Evolutionary conservation across 345 rosid genomes (phyloP).

Genomic region (Camelina hispida): DNA sequence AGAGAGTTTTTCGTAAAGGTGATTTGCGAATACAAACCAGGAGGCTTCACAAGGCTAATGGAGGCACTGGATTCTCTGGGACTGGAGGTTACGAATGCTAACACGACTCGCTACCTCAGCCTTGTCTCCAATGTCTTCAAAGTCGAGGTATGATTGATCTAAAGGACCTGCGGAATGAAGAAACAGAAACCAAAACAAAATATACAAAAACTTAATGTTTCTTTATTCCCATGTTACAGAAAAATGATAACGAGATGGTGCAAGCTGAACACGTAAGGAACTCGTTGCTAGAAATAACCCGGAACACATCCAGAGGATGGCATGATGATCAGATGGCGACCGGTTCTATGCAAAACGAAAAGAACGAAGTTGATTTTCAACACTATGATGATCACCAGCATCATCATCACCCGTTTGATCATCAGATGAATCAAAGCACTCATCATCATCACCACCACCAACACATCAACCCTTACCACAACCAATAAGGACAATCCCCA

Average conservation of each 20-base stretch:
- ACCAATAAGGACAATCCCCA: constrained; percentile 34
- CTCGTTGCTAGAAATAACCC: constrained; percentile 72
- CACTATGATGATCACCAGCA: constrained; percentile 48
- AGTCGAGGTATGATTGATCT: constrained; percentile 68
- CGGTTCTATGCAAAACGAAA: constrained; percentile 47
- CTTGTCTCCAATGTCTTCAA: constrained; percentile 89
- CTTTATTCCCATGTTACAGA: constrained; percentile 50
- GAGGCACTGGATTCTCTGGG: constrained; percentile 87
- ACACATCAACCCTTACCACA: constrained; percentile 49
- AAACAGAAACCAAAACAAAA: constrained; percentile 23
- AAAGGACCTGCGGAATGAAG: not conserved
- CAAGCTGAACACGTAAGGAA: constrained; percentile 84
- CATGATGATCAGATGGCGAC: constrained; percentile 51
- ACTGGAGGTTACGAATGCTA: constrained; percentile 84
- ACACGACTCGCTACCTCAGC: constrained; percentile 72
- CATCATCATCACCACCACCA: constrained; percentile 52
- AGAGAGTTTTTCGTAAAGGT: constrained; percentile 90
- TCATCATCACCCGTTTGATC: constrained; percentile 49
- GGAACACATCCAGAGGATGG: constrained; percentile 63
- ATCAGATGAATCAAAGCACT: constrained; percentile 43
- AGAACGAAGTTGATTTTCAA: constrained; percentile 49
- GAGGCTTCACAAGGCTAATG: constrained; percentile 83
- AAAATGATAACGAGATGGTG: constrained; percentile 70
- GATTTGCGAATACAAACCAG: constrained; percentile 80
- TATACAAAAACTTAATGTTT: constrained; percentile 10